These are phyloP conservation scores for Umbilicus rupestris DNA, from an alignment of 164 flowering plant genomes.

Conservation along the genomic window DNA sequence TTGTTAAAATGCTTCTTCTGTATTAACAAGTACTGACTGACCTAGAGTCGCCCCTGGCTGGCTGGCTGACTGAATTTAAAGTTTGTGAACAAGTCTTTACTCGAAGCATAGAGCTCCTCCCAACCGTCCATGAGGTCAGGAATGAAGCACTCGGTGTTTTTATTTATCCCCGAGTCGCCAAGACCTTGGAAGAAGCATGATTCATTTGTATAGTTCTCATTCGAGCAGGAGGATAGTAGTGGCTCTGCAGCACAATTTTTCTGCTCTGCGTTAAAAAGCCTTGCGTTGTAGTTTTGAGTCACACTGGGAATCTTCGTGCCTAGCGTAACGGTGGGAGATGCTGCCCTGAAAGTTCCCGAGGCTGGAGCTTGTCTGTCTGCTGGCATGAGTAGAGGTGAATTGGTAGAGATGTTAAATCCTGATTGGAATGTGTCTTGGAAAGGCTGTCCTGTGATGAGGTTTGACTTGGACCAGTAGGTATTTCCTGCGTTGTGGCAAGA, in stretches of 20 bases:
- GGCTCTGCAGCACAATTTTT: neutral
- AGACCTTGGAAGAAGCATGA: constrained; percentile 1
- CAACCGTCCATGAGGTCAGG: constrained; percentile 3
- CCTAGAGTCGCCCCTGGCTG: neutral
- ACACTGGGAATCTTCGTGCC: neutral
- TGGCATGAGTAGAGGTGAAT: neutral
- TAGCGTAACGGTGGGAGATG: neutral
- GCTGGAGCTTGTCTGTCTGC: neutral
- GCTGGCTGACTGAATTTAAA: neutral
- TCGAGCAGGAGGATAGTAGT: neutral
- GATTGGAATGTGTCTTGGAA: neutral
- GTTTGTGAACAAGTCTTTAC: neutral
- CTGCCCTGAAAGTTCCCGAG: neutral
- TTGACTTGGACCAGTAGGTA: neutral
- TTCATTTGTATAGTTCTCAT: neutral
- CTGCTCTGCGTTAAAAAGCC: neutral
- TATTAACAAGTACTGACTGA: neutral
- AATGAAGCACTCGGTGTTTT: constrained; percentile 1
- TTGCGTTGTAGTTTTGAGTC: neutral
- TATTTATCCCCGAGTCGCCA: neutral
- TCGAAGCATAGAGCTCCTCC: neutral
- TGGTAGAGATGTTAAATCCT: neutral
- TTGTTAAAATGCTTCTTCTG: neutral
- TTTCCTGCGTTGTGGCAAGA: neutral
- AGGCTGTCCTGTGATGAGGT: neutral